Base-by-base conservation (phyloP, 1,139 yeast species). In the Yamadazyma spencermartinsiae region DNA sequence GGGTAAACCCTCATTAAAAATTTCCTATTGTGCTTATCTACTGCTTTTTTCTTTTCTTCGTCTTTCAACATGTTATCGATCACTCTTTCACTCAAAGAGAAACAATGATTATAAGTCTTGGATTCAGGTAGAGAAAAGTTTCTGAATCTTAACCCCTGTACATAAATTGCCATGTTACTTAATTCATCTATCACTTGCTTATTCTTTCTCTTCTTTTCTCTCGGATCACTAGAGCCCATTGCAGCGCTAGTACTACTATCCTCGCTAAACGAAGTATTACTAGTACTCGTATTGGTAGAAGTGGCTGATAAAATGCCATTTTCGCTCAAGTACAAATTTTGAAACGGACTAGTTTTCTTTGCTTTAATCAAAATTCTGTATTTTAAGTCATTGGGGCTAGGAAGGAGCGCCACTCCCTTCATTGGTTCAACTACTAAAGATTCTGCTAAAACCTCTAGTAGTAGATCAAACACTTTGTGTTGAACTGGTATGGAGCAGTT, bases 1-100 rank as follows among this genome's bases (percentile, higher is more conserved):
- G 99, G 99, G 56, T 94, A 92, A 0, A 89, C 78, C 37, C 99
- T 72, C 84, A 88, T 82, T 41, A 92, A 58, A 55, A 72, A 86
- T 39, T 72, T 71, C 43, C 83, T 65, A 56, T 92, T 92, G 59
- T 92, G 98, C 54, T 86, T 86, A 46, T 77, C 74, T 10, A 90
- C 56, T 4, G 85, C 65, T 2, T 64, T 61, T 4, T 60, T 54
- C 45, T 81, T 82, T 2, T 63, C 70, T 1, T 70, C 63, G 49
- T 87, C 92, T 46, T 79, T 82, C 23, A 80, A 55, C 79, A 89
- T 76, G 7, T 77, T 65, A 42, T 75, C 76, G 36, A 86, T 62
- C 1, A 80, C 65, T 44, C 85, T 79, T 54, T 92, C 98, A 43
- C 84, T 82, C 42, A 94, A 72, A 2, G 98, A 89, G 55, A 90